These are phyloP conservation scores for Ministeria vibrans DNA, from an alignment of 78 protist species.

Conservation along the genomic window DNA sequence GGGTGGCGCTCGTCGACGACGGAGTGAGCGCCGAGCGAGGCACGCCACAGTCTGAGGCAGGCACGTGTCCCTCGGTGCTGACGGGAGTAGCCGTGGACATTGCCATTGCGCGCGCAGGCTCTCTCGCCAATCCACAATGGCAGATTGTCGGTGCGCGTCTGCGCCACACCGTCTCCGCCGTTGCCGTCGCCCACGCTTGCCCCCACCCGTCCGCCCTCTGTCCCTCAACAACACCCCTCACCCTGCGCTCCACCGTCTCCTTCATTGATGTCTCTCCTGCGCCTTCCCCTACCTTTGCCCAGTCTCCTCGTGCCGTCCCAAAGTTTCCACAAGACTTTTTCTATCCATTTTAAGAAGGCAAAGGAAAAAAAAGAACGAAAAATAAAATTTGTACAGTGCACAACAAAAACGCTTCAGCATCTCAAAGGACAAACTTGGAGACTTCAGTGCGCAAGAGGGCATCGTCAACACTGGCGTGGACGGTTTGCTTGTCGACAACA, in stretches of 20 bases:
- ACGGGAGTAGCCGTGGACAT: background rate
- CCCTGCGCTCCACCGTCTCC: background rate
- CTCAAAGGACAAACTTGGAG: too few species aligned
- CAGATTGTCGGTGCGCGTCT: background rate
- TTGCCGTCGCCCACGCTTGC: background rate
- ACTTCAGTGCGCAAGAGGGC: too few species aligned
- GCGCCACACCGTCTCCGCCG: background rate
- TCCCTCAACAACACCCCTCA: background rate
- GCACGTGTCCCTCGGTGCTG: too few species aligned
- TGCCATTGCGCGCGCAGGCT: background rate
- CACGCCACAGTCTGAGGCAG: too few species aligned
- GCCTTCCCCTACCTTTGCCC: too few species aligned
- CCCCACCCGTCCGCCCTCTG: background rate
- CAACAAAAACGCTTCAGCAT: too few species aligned
- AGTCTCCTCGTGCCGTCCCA: background rate
- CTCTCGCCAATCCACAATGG: slow-evolving; percentile 1
- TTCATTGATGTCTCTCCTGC: background rate
- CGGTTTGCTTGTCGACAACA: too few species aligned
- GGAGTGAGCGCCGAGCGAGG: background rate
- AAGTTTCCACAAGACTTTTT: background rate
- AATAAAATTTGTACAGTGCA: too few species aligned
- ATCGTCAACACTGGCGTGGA: too few species aligned
- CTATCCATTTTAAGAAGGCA: background rate
- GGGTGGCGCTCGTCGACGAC: background rate
- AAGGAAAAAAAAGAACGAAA: too few species aligned